Evolutionary conservation across 352 stramenopile species (phyloP), one percentile per base, ranked within the genome.

Genomic region (Phytophthora pinifolia): DNA sequence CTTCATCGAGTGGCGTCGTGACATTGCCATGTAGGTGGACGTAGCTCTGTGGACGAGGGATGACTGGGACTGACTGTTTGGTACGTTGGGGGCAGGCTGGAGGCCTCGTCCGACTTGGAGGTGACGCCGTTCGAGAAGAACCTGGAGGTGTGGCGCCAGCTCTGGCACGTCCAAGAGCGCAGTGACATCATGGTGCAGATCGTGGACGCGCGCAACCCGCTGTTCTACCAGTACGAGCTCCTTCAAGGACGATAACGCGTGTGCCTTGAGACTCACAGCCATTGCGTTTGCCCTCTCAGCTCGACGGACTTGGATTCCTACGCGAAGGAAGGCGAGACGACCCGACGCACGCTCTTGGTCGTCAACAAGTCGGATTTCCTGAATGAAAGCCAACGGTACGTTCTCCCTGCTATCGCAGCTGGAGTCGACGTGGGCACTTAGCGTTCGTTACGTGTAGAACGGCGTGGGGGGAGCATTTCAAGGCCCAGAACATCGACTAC

Each of bases 121-220:
- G 95, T 99, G 27, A 99, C 97, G 14, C 98, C 98, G 14, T 99
- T 99, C 65, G 98, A 99, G 79, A 99, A 99, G 78, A 99, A 99
- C 73, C 52, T 99, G 35, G 96, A 99, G 60, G 97, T 99, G 22
- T 99, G 98, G 98, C 88, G 97, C 33, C 98, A 99, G 73, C 74
- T 99, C 6, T 99, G 98, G 98, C 86, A 98, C 31, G 97, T 99
- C 17, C 83, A 98, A 35, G 98, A 99, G 73, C 83, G 96, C 57
- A 98, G 90, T 75, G 89, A 99, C 49, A 86, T 99, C 43, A 86
- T 99, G 46, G 80, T 99, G 27, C 97, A 99, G 72, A 98, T 99
- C 35, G 96, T 99, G 2, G 98, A 99, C 70, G 96, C 96, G 6
- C 83, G 98, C 38, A 99, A 99, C 83, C 97, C 97, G 3, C 76